Evolutionary conservation across 306 rosid species (phyloP).

Genomic region (barrel medic (Medicago truncatula)): MtrunA17r5.0-ANR NC_053045.1:40566001-40566500

Average conservation of each 20-base stretch:
- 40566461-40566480: constrained; percentile 70
- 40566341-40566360: constrained; percentile 87
- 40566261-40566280: constrained; percentile 47
- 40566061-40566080: background rate
- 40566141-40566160: constrained; percentile 37
- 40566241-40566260: constrained; percentile 45
- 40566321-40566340: constrained; percentile 64
- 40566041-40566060: background rate
- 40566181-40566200: constrained; percentile 33
- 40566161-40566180: constrained; percentile 36
- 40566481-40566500: constrained; percentile 6
- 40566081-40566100: background rate
- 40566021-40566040: background rate
- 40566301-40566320: constrained; percentile 33
- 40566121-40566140: constrained; percentile 25
- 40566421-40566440: constrained; percentile 94
- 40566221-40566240: constrained; percentile 54
- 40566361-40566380: constrained; percentile 86
- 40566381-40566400: constrained; percentile 92
- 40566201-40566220: constrained; percentile 48
- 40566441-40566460: constrained; percentile 81
- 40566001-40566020: background rate
- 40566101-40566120: constrained; percentile 30
- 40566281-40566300: constrained; percentile 42
- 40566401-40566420: constrained; percentile 99